These are phyloP conservation scores for Fusarium verrucosum DNA, from an alignment of 2,329 filamentous ascomycete species.

Conservation along the genomic window DNA sequence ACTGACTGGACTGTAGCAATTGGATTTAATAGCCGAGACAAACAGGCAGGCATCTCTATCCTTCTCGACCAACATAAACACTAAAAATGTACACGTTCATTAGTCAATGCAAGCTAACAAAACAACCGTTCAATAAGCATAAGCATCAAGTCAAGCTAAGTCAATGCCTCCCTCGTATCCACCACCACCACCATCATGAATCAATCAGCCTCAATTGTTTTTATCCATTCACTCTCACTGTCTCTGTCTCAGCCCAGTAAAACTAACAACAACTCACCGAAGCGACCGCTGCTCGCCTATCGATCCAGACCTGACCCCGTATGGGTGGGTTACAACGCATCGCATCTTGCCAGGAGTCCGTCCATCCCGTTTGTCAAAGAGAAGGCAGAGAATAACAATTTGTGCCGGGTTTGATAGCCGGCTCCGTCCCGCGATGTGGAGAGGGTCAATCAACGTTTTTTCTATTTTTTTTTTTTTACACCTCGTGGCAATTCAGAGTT, in stretches of 20 bases:
- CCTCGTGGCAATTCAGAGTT: not conserved
- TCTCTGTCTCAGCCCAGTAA: not conserved
- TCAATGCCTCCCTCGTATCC: not conserved
- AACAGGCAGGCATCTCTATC: not conserved
- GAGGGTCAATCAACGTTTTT: not conserved
- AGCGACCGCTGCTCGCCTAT: constrained; percentile 33
- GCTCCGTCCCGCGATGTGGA: constrained; percentile 14
- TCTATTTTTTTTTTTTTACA: not conserved
- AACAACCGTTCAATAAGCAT: not conserved
- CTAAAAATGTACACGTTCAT: not conserved
- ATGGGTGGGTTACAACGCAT: not conserved
- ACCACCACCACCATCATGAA: too few species aligned
- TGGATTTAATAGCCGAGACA: not conserved
- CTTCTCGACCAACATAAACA: not conserved
- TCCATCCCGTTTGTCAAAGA: not conserved
- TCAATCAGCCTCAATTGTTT: constrained; percentile 15
- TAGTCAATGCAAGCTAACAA: not conserved
- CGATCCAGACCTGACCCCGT: constrained; percentile 19
- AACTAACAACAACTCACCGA: constrained; percentile 8
- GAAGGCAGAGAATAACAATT: too few species aligned
- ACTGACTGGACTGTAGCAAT: too few species aligned
- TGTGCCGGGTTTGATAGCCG: not conserved
- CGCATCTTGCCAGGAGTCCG: not conserved
- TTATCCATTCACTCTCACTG: not conserved
- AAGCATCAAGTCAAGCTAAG: constrained; percentile 3